These are phyloP conservation scores for Neofusicoccum kwambonambiense DNA, from an alignment of 2,329 filamentous ascomycete genomes.

Conservation along the genomic window DNA sequence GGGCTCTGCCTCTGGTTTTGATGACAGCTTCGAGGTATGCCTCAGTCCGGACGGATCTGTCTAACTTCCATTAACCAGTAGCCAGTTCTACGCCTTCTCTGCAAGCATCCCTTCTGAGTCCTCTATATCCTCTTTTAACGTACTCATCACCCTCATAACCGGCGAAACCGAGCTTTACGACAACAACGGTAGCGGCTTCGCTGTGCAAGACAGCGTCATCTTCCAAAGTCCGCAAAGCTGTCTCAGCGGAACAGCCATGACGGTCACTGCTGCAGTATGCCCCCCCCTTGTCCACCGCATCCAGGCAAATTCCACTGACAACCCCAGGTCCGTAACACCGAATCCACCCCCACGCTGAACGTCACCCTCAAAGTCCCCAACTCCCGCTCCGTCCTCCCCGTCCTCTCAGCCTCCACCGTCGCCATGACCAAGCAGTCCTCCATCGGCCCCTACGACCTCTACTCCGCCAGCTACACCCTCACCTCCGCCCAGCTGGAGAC, in stretches of 20 bases:
- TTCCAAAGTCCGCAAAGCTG: slow-evolving; percentile 60
- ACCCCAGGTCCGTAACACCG: slow-evolving; percentile 21
- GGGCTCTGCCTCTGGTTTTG: slow-evolving; percentile 56
- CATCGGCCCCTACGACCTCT: slow-evolving; percentile 28
- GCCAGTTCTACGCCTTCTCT: slow-evolving; percentile 33
- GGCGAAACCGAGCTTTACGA: slow-evolving; percentile 50
- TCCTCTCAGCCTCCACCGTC: slow-evolving; percentile 25
- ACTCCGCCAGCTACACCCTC: slow-evolving; percentile 26
- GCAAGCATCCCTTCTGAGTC: slow-evolving; percentile 54
- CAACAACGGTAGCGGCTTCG: slow-evolving; percentile 59
- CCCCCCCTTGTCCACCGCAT: neutral
- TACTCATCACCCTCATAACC: slow-evolving; percentile 51
- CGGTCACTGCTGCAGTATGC: slow-evolving; percentile 26
- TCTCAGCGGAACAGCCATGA: slow-evolving; percentile 32
- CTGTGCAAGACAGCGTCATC: slow-evolving; percentile 55
- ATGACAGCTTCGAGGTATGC: slow-evolving; percentile 59
- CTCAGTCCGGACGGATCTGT: neutral
- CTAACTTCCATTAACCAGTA: neutral
- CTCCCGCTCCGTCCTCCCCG: slow-evolving; percentile 26
- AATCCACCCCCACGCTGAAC: slow-evolving; percentile 21
- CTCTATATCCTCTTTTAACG: slow-evolving; percentile 62
- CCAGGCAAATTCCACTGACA: neutral
- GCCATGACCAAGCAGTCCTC: slow-evolving; percentile 28
- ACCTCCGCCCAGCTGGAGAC: neutral
- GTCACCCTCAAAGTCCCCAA: slow-evolving; percentile 27